phyloP scores from a whole-genome alignment of 345 rosid genomes.

The Hypericum androsaemum region DNA sequence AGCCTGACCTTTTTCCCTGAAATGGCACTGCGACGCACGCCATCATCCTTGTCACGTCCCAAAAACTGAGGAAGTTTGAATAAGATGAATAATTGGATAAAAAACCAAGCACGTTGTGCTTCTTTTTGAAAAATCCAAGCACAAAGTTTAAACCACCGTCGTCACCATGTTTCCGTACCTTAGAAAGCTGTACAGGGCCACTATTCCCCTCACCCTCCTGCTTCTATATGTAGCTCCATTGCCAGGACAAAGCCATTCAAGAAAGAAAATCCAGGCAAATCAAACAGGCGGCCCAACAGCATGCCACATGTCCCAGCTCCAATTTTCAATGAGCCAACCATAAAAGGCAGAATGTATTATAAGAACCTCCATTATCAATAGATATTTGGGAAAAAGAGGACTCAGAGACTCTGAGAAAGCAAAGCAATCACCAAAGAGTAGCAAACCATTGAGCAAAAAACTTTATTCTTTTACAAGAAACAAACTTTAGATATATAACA shows the following conservation, averaged over 20 bases:
- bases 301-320: slow-evolving; percentile 95
- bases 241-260: slow-evolving; percentile 54
- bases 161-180: slow-evolving; percentile 42
- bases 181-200: slow-evolving; percentile 87
- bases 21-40: slow-evolving; percentile 87
- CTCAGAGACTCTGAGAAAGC: too few species aligned
- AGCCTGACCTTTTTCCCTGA: slow-evolving; percentile 82
- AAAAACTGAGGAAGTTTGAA: slow-evolving; percentile 42
- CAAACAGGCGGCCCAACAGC: slow-evolving; percentile 42
- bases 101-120: not conserved
- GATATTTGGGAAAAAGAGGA: too few species aligned
- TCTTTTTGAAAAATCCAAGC: not conserved
- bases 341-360: slow-evolving; percentile 59
- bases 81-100: not conserved
- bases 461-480: too few species aligned
- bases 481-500: too few species aligned
- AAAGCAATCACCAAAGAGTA: too few species aligned
- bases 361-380: slow-evolving; percentile 38
- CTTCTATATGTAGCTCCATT: slow-evolving; percentile 70
- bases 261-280: slow-evolving; percentile 49
- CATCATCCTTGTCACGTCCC: slow-evolving; percentile 65
- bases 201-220: slow-evolving; percentile 60
- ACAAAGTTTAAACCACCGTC: not conserved
- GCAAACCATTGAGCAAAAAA: too few species aligned
- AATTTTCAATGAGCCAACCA: slow-evolving; percentile 80